Evolutionary conservation across 163 green algal genomes (phyloP), one percentile per base, ranked within the genome.

Genomic region (Coccomyxa subellipsoidea): DNA sequence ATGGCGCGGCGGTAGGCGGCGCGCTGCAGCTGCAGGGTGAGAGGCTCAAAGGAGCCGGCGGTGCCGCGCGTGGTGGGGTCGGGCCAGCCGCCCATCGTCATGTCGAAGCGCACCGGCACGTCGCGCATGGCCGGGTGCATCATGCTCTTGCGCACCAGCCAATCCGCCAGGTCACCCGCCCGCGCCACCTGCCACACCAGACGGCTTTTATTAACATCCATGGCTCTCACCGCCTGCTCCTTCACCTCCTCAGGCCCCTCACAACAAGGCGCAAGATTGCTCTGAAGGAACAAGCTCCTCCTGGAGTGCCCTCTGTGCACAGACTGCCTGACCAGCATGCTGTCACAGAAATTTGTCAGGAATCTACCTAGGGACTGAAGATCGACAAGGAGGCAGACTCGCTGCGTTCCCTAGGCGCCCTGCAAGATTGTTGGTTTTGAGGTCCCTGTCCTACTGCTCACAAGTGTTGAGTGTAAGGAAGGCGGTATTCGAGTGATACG

Each of bases 151-250:
- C 81, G 69, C 29, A 93, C 91, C 77, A 95, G 84, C 81, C 84
- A 94, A 18, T 88, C 84, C 25, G 90, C 89, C 72, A 94, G 81
- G 54, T 90, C 83, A 23, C 84, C 85, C 0, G 90, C 91, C 10
- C 73, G 71, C 23, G 86, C 59, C 35, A 95, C 77, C 83, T 89
- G 83, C 75, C 6, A 29, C n/a, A 47, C 4, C n/a, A 31, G 7
- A 36, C 39, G 15, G 23, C n/a, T n/a, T 34, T 37, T 6, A 39
- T 69, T 3, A 38, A 69, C 12, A n/a, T n/a, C n/a, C n/a, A n/a
- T n/a, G n/a, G n/a, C n/a, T n/a, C n/a, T n/a, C n/a, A n/a, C n/a
- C n/a, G n/a, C n/a, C n/a, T n/a, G n/a, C n/a, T n/a, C 10, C 35
- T 37, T 32, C 35, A 37, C 23, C 18, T 27, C 8, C 34, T 38